Base-by-base conservation (phyloP, 2,329 filamentous ascomycete species). In the Microsporum canis region DNA sequence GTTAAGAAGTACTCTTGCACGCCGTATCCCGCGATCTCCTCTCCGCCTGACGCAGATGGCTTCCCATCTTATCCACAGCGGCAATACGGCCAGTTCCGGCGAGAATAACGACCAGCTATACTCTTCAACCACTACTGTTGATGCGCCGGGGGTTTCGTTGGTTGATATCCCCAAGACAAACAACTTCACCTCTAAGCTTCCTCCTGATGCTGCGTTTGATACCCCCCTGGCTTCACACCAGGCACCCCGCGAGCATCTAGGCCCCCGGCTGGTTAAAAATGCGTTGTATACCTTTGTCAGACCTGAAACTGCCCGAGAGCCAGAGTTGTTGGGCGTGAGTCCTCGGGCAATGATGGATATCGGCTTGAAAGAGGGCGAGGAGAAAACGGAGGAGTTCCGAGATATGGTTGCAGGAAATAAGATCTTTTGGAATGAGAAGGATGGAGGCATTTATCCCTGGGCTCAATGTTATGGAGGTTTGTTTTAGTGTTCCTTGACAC, bases 391-490 rank as follows among this genome's bases (percentile, higher is more conserved):
- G 0, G 86, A 89, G 8, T 96, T 97, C 72, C 82, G 83, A 64
- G 80, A 88, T 63, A 80, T 90, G 0, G 88, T 95, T 5, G 84
- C 88, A 0, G 94, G 94, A 2, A 95, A 94, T 71, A 86, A 84
- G 69, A 81, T 96, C 12, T 83, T 88, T 61, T 92, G 91, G 57
- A 82, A 90, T 65, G 82, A 87, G 62, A 81, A 84, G 29, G 77
- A 84, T 62, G 87, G 88, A 23, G 87, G 88, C n/a, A 85, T 94
- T 49, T 99, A 99, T 72, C 92, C 94, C 0, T 99, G 94, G 94
- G 91, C 94, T 36, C 94, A 99, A 76, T 97, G 94, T 76, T 99
- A 99, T 72, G 94, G 94, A 61, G 92, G 92, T 61, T 66, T 65
- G 69, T 67, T 84, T 82, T 69, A 81, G 27, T 33, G 23, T n/a